phyloP scores from a whole-genome alignment of 2,329 filamentous ascomycete species.

The Penicillium sp. region DNA sequence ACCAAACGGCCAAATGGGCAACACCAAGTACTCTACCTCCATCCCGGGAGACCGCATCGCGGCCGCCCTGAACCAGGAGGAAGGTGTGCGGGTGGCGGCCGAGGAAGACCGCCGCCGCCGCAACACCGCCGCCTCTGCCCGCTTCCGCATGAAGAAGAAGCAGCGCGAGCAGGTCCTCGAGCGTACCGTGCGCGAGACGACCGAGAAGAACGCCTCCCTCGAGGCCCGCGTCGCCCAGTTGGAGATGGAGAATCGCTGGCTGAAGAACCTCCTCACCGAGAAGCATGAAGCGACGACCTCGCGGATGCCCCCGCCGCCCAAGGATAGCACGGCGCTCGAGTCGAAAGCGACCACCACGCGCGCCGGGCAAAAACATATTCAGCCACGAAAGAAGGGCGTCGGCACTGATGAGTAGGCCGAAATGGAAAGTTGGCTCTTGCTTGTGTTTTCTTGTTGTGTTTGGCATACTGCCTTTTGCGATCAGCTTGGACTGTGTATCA shows the following conservation, averaged over 20 bases:
- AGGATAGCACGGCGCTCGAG: conserved; percentile 25
- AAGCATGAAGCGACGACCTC: conserved; percentile 61
- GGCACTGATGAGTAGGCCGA: conserved; percentile 34
- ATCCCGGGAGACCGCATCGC: conserved; percentile 44
- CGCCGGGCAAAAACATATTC: conserved; percentile 40
- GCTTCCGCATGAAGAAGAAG: conserved; percentile 95
- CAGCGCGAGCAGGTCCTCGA: conserved; percentile 86
- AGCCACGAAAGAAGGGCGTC: conserved; percentile 44
- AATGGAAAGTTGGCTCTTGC: conserved; percentile 21
- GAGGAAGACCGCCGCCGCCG: conserved; percentile 89
- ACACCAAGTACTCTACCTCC: conserved; percentile 44
- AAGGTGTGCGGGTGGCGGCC: conserved; percentile 70
- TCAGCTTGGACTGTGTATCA: conserved; percentile 15
- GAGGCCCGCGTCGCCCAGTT: conserved; percentile 74
- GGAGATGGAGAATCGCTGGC: conserved; percentile 81
- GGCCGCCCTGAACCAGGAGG: conserved; percentile 63
- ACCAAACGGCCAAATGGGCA: conserved; percentile 43
- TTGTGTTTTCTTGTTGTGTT: conserved; percentile 9
- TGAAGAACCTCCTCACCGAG: conserved; percentile 77
- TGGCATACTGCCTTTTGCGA: neutral
- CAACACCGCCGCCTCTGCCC: conserved; percentile 84
- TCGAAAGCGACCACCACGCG: conserved; percentile 23
- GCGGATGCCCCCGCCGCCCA: conserved; percentile 29
- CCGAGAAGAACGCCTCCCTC: conserved; percentile 72
- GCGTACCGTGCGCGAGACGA: conserved; percentile 78